Conservation (phyloP, 768 basidiomycete genomes). For the Termitomyces sp. region DNA sequence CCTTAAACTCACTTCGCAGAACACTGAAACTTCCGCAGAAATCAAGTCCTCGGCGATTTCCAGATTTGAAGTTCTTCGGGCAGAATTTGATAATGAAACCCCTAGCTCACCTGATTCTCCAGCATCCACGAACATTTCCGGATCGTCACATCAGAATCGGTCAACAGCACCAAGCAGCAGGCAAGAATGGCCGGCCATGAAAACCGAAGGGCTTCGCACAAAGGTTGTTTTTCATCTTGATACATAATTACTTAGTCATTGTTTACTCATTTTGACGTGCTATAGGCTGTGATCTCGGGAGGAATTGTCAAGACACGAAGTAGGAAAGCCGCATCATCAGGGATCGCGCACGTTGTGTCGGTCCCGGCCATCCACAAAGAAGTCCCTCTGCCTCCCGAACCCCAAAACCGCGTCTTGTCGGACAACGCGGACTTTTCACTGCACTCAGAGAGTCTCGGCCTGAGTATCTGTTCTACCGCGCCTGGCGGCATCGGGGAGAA, state of each 20-base stretch:
- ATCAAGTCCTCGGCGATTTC: slow-evolving; percentile 12
- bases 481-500: slow-evolving; percentile 37
- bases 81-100: slow-evolving; percentile 20
- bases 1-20: slow-evolving; percentile 11
- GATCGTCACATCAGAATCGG: neutral
- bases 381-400: neutral
- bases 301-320: slow-evolving; percentile 21
- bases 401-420: neutral
- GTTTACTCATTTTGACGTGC: neutral
- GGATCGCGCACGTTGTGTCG: slow-evolving; percentile 5
- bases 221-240: slow-evolving; percentile 2
- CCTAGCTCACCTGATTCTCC: neutral
- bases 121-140: neutral
- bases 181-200: slow-evolving; percentile 1
- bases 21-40: slow-evolving; percentile 8
- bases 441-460: slow-evolving; percentile 14
- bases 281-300: slow-evolving; percentile 20
- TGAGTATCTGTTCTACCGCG: slow-evolving; percentile 22
- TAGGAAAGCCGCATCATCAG: slow-evolving; percentile 8
- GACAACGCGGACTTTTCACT: slow-evolving; percentile 3
- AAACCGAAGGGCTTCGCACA: slow-evolving; percentile 9
- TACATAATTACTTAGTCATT: slow-evolving; percentile 5
- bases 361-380: slow-evolving; percentile 7
- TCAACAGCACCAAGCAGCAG: neutral
- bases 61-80: slow-evolving; percentile 14